Evolutionary conservation across 2,329 filamentous ascomycete genomes (phyloP), one percentile per base, ranked within the genome.

Genomic region (Drechslera avenae): DNA sequence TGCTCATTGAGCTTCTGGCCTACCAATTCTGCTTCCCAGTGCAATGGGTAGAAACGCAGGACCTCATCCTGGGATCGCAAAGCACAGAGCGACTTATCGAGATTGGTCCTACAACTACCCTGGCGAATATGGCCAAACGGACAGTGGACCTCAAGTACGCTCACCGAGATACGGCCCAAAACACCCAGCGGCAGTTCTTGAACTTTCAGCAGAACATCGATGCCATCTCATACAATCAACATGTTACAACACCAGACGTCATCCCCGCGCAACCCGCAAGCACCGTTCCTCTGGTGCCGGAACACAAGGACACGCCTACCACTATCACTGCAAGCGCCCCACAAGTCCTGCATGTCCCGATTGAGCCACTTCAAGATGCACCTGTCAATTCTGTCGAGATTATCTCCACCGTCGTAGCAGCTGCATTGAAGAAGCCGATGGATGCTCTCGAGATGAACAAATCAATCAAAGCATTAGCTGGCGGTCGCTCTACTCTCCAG

Each of bases 401-500:
- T 18, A 50, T 72, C 5, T 37, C 46, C 12, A 55, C 64, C 26
- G 57, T 75, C 14, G 60, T 73, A 7, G 68, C 72, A 4, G 48
- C 62, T 18, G 68, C 56, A 13, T 55, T 74, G 35, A 71, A 68
- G 53, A 69, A 67, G 47, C 36, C 59, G 7, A 34, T 57, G 3
- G 53, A 56, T 4, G 59, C 71, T 23, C 50, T 74, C 33, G 37
- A 61, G 5, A 43, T 50, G 6, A 52, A 53, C 23, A 68, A 69
- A 47, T 66, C 67, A 2, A 66, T 77, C 40, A 72, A 73, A 36
- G 59, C 65, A 18, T 61, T 76, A 10, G 66, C 59, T 46, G 66
- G 62, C 48, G 68, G 55, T 41, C 69, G 72, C 44, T 79, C 77
- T 1, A 78, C 76, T 1, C 60, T 79, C 2, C 73, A 78, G 47